Conservation (phyloP, 495 filamentous ascomycete species). For the Penicillium antarcticum region DNA sequence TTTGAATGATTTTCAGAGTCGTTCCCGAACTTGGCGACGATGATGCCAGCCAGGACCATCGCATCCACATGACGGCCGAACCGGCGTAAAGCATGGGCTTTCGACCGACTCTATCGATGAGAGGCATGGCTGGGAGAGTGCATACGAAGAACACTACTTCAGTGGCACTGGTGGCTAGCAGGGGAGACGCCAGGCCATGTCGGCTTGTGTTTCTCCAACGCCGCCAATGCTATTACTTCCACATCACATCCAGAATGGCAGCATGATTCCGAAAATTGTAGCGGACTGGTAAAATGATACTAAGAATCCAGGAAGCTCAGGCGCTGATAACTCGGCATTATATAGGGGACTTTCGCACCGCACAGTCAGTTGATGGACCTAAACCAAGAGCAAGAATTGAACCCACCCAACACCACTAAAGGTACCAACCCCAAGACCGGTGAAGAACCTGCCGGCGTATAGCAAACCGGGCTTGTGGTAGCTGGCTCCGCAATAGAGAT, state of each 20-base stretch:
- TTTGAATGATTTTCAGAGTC: slow-evolving; percentile 30
- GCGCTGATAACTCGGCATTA: slow-evolving; percentile 71
- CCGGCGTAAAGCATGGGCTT: slow-evolving; percentile 71
- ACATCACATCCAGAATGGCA: slow-evolving; percentile 75
- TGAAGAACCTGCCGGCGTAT: slow-evolving; percentile 60
- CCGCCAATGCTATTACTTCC: slow-evolving; percentile 41
- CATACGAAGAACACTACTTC: slow-evolving; percentile 67
- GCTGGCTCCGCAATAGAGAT: slow-evolving; percentile 49
- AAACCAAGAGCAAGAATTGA: too few species aligned
- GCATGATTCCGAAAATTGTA: slow-evolving; percentile 70
- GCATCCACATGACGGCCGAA: slow-evolving; percentile 39
- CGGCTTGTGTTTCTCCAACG: slow-evolving; percentile 31
- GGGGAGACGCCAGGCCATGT: slow-evolving; percentile 50
- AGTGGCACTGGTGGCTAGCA: slow-evolving; percentile 60
- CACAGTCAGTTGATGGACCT: too few species aligned
- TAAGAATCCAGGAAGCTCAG: slow-evolving; percentile 72
- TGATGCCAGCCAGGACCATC: slow-evolving; percentile 46
- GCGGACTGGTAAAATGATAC: slow-evolving; percentile 79
- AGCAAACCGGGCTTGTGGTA: slow-evolving; percentile 61
- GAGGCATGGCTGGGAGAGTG: slow-evolving; percentile 70
- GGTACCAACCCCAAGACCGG: slow-evolving; percentile 66
- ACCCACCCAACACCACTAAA: slow-evolving; percentile 37
- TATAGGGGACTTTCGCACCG: slow-evolving; percentile 53
- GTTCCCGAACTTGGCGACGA: slow-evolving; percentile 38
- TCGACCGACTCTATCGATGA: slow-evolving; percentile 72